Evolutionary conservation across 371 early-diverging fungal genomes (phyloP), one percentile per base, ranked within the genome.

Genomic region (Lichtheimia ornata): DNA sequence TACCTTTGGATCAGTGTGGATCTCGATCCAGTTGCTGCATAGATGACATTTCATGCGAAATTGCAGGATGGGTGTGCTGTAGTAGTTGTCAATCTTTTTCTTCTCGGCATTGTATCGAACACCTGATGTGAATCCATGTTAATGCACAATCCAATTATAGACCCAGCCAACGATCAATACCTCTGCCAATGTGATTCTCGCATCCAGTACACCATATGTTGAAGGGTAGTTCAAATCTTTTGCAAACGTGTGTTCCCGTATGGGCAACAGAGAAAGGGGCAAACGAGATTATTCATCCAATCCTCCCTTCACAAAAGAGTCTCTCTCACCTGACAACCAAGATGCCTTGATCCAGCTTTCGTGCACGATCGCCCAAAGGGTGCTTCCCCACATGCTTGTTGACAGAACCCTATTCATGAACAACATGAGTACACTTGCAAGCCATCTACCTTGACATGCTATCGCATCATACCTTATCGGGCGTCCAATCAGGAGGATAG

Each of bases 21-120:
- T 94, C 68, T 94, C 96, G 30, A 97, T 89, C 92, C 91, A 92
- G 63, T 86, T 79, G 53, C 73, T 71, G 66, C 97, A 97, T 40
- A 93, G 72, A 63, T 93, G 94, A 67, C 97, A 96, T 68, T 93
- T 93, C 94, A 96, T 95, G 12, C 94, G 85, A 71, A 97, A 96
- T 58, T 88, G 87, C 65, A 82, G 87, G 18, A 96, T 95, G 1
- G 96, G 90, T 14, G 95, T 95, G 43, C 88, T 84, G 68, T 88
- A 90, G 71, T 96, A 97, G 42, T 85, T 93, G 28, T 94, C 96
- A 54, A 93, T 82, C 70, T 91, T 91, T 65, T 91, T 94, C 84
- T 97, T 97, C 68, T 96, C 93, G 1, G 97, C 95, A 81, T 97
- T 97, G 66, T 91, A 96, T 43, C 97, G 83, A 14, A 93, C 92